Evolutionary conservation across 2,329 filamentous ascomycete species (phyloP).

Genomic region (Colletotrichum liriopes): DNA sequence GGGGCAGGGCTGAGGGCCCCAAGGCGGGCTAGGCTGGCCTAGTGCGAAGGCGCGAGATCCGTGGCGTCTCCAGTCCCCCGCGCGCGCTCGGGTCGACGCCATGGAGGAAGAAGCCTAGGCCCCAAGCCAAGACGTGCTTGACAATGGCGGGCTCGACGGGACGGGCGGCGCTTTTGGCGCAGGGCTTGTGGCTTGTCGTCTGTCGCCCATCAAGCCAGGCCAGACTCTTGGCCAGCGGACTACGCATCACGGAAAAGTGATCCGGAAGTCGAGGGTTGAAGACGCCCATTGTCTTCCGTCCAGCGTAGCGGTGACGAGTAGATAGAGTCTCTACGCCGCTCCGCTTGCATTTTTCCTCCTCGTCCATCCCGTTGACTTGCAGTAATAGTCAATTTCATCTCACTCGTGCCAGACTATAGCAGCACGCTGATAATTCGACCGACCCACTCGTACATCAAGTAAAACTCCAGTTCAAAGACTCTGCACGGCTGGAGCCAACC

Average conservation of each 20-base stretch:
- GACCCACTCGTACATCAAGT: no score
- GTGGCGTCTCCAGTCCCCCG: background rate
- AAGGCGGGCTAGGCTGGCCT: slow-evolving; percentile 18
- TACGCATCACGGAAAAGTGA: background rate
- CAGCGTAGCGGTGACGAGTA: no score
- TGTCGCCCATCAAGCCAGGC: background rate
- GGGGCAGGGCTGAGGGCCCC: slow-evolving; percentile 11
- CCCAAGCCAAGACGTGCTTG: background rate
- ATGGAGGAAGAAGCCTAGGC: background rate
- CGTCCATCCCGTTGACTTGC: background rate
- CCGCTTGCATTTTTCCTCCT: background rate
- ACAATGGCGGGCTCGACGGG: no score
- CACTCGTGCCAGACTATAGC: no score
- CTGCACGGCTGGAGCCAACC: background rate
- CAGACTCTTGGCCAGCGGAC: background rate
- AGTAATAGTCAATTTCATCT: background rate
- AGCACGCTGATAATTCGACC: no score
- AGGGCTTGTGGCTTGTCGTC: background rate
- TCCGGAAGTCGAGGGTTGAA: background rate
- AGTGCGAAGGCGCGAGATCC: background rate
- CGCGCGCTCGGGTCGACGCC: slow-evolving; percentile 2
- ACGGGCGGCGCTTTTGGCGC: background rate
- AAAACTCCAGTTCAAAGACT: background rate
- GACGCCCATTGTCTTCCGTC: no score
- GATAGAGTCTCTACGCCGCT: no score